Evolutionary conservation across 495 filamentous ascomycete species (phyloP), one percentile per base, ranked within the genome.

Genomic region (Xylaria acuta): DNA sequence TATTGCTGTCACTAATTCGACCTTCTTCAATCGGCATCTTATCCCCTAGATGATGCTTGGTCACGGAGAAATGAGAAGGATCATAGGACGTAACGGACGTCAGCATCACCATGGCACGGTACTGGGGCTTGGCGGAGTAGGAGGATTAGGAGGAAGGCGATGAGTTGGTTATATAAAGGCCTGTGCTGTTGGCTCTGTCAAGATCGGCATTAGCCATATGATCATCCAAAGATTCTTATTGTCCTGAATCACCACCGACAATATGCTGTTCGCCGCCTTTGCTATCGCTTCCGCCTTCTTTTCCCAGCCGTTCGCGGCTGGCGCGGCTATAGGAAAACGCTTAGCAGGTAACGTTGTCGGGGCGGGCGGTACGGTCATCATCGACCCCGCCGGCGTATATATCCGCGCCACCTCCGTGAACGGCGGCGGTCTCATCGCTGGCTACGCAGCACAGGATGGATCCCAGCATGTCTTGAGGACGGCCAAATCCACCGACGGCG

Each of bases 371-470:
- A 69, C 77, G 11, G 64, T 67, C n/a, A 60, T 78, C 43, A 81
- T 81, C 74, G 75, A 80, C n/a, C 47, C 73, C 5, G 73, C 70
- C 18, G 82, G 85, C n/a, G 84, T 86, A 22, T 88, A 88, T 60
- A 82, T 86, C 20, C 80, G 86, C 51, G 80, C 80, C 32, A 83
- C 79, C 43, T 73, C 79, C 2, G 80, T 88, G 40, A 70, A 74
- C 22, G 80, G 82, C 73, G 80, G 79, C 38, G 78, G 77, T 53
- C 76, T 89, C 69, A 75, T 89, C 32, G 83, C 79, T 45, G 79
- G 78, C 38, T 86, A 84, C 74, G 83, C 82, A 16, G 78, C 82
- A 30, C 77, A 73, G 66, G 71, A 72, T 22, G 73, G 73, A 60
- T 76, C 70, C 14, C 74, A 84, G 67, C 83, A 79, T 53, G 74